Conservation (phyloP, 2,329 filamentous ascomycete species). For the Fusarium piperis region DNA sequence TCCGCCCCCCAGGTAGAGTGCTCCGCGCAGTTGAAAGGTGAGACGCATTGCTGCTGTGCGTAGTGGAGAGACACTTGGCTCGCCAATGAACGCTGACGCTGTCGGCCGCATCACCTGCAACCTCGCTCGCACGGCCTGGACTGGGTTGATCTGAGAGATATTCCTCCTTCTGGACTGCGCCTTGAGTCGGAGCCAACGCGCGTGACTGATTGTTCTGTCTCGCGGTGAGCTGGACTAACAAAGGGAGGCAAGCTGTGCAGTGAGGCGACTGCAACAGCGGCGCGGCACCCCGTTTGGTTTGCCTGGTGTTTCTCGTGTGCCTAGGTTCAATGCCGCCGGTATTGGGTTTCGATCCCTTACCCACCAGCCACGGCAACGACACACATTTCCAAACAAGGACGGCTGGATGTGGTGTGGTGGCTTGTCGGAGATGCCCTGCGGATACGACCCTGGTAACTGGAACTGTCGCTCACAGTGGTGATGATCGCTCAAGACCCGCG, state of each 20-base stretch:
- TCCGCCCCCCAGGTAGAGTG: background rate
- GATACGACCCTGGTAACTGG: background rate
- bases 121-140: constrained; percentile 31
- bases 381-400: background rate
- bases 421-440: background rate
- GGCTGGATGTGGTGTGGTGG: background rate
- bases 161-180: constrained; percentile 19
- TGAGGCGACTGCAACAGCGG: constrained; percentile 16
- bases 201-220: constrained; percentile 8
- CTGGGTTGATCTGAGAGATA: constrained; percentile 22
- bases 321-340: constrained; percentile 4
- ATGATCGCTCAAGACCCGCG: constrained; percentile 28
- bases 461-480: background rate
- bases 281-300: background rate
- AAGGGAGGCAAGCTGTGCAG: constrained; percentile 11
- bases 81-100: constrained; percentile 14
- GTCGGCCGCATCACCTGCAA: constrained; percentile 29
- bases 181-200: constrained; percentile 28
- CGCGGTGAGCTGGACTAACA: constrained; percentile 7
- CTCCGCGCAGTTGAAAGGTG: constrained; percentile 2
- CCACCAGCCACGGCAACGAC: background rate
- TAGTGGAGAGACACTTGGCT: constrained; percentile 10
- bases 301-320: constrained; percentile 3
- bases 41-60: constrained; percentile 11
- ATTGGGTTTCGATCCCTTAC: constrained; percentile 2